Evolutionary conservation across 2,329 filamentous ascomycete species (phyloP).

Genomic region (Chaetomiaceae sp.): DNA sequence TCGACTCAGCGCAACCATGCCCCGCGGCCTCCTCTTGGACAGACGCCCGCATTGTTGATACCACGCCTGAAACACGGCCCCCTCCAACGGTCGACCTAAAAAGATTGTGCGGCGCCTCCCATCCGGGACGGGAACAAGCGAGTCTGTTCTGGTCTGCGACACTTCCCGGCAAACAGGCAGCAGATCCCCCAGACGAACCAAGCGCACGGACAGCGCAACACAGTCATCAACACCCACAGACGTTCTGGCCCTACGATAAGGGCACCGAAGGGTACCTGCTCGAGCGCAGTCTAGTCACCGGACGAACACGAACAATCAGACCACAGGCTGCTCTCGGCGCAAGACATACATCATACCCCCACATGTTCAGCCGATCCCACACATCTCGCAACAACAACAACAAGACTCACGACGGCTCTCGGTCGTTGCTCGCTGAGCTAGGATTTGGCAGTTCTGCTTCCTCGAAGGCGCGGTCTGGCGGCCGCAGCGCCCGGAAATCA

Average conservation of each 20-base stretch:
- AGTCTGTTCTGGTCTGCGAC: slow-evolving; percentile 19
- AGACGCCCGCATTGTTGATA: slow-evolving; percentile 33
- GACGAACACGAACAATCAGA: background rate
- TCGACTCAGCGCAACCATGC: slow-evolving; percentile 21
- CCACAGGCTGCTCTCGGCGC: slow-evolving; percentile 9
- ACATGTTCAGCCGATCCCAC: slow-evolving; percentile 46
- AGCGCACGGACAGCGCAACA: slow-evolving; percentile 14
- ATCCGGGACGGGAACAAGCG: slow-evolving; percentile 14
- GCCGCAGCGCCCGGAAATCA: slow-evolving; percentile 28
- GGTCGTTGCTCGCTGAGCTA: slow-evolving; percentile 36
- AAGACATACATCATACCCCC: slow-evolving; percentile 23
- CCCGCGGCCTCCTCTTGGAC: slow-evolving; percentile 22
- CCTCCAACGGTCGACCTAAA: slow-evolving; percentile 21
- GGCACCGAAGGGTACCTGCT: slow-evolving; percentile 5
- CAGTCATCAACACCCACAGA: slow-evolving; percentile 3
- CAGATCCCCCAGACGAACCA: slow-evolving; percentile 22
- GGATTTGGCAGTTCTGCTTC: slow-evolving; percentile 31
- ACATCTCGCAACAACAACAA: slow-evolving; percentile 39
- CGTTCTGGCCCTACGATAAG: slow-evolving; percentile 5
- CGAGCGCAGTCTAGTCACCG: background rate
- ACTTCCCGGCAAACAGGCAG: slow-evolving; percentile 20
- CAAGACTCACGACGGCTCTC: slow-evolving; percentile 33
- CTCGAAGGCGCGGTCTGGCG: slow-evolving; percentile 22
- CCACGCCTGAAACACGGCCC: slow-evolving; percentile 32
- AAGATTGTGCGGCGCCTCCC: slow-evolving; percentile 23